Evolutionary conservation across 352 stramenopile genomes (phyloP).

Genomic region (Pythium dissimile): DNA sequence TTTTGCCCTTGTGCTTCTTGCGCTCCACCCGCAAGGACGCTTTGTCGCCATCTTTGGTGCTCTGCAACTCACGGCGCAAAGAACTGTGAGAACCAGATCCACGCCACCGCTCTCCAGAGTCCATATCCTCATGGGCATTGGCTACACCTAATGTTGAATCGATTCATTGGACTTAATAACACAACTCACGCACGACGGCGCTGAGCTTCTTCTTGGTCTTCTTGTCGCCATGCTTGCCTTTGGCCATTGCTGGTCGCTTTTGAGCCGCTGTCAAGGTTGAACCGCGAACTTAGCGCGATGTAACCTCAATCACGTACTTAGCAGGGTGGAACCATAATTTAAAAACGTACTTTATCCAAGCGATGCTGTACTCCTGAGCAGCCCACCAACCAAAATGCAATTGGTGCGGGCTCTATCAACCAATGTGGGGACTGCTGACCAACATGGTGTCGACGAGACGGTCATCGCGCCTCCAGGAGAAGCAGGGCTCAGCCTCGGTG

Average conservation of each 20-base stretch:
- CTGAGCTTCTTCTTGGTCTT: constrained; percentile 21
- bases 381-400: constrained; percentile 22
- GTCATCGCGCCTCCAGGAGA: constrained; percentile 57
- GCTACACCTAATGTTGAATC: too few species aligned
- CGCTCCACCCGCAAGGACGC: constrained; percentile 13
- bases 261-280: not conserved
- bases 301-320: constrained; percentile 2
- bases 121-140: too few species aligned
- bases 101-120: too few species aligned
- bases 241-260: constrained; percentile 12
- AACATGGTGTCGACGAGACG: constrained; percentile 67
- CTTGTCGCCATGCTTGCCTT: constrained; percentile 20
- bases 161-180: not conserved
- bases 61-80: not conserved
- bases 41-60: constrained; percentile 13
- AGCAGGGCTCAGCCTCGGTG: constrained; percentile 22
- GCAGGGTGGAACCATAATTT: too few species aligned
- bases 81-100: too few species aligned
- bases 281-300: constrained; percentile 6
- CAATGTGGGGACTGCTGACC: constrained; percentile 26
- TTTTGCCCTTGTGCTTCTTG: constrained; percentile 35
- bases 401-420: constrained; percentile 10
- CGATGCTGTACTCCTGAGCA: not conserved
- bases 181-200: not conserved
- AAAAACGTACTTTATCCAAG: constrained; percentile 15